These are phyloP conservation scores for Mimosa bimucronata DNA, from an alignment of 306 rosid genomes.

Conservation along the genomic window DNA sequence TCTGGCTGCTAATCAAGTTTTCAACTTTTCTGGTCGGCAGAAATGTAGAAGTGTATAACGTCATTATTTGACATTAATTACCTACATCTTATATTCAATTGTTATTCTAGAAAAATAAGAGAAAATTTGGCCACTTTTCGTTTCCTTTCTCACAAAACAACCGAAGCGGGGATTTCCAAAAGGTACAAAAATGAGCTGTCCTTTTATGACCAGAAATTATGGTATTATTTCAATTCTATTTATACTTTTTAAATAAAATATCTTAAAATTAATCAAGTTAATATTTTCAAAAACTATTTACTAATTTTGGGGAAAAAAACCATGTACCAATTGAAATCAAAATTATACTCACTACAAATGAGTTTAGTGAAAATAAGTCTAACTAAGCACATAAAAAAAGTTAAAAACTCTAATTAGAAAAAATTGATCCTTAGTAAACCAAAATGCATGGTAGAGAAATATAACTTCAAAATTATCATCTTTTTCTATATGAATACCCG, in stretches of 20 bases:
- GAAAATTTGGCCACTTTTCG: background rate
- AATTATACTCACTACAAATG: background rate
- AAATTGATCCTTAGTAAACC: background rate
- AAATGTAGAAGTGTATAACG: background rate
- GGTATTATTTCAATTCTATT: background rate
- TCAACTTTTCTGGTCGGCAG: background rate
- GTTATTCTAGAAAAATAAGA: background rate
- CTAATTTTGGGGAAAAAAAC: too few species aligned
- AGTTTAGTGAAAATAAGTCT: background rate
- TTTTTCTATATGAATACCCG: background rate
- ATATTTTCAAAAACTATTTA: background rate
- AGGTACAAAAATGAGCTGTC: background rate
- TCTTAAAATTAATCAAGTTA: background rate
- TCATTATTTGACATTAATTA: background rate
- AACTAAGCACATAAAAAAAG: background rate
- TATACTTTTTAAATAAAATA: background rate
- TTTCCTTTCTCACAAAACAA: background rate
- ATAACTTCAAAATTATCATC: background rate
- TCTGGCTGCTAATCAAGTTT: background rate
- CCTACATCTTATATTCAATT: background rate
- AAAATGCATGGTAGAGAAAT: background rate
- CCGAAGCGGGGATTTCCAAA: background rate
- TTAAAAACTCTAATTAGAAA: background rate
- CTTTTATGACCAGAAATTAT: background rate
- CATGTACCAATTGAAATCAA: background rate